Evolutionary conservation across 179 eudicot genomes (phyloP).

Genomic region (Drosera spatulata): DNA sequence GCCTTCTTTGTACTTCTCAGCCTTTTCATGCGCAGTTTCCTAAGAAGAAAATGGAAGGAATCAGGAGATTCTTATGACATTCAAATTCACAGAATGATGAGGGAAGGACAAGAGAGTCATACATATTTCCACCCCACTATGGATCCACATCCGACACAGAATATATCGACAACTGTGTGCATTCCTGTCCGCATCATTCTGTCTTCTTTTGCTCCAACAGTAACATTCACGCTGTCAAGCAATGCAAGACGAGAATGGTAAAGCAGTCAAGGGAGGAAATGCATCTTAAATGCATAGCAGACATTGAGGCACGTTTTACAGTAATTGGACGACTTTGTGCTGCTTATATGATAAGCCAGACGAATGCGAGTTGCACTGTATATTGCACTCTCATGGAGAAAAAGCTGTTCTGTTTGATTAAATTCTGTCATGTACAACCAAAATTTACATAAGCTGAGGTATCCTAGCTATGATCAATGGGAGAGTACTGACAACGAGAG

Average conservation of each 20-base stretch:
- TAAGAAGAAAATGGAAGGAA: slow-evolving; percentile 17
- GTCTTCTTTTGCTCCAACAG: slow-evolving; percentile 63
- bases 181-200: slow-evolving; percentile 87
- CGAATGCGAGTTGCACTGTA: background rate
- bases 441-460: background rate
- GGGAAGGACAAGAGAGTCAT: slow-evolving; percentile 21
- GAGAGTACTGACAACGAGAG: too few relatives aligned
- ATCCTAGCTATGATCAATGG: too few relatives aligned
- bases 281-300: background rate
- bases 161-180: slow-evolving; percentile 89
- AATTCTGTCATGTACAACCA: background rate
- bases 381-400: too few relatives aligned
- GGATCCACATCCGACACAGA: slow-evolving; percentile 91
- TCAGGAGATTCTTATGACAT: background rate
- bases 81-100: background rate
- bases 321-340: background rate
- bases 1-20: slow-evolving; percentile 97
- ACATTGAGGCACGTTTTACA: background rate
- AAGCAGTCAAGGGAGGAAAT: background rate
- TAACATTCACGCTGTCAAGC: slow-evolving; percentile 73
- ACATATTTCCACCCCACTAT: slow-evolving; percentile 98
- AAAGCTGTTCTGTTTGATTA: too few relatives aligned
- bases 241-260: slow-evolving; percentile 3
- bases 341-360: background rate
- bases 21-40: slow-evolving; percentile 86